Conservation (phyloP, 352 stramenopile species). For the Pythium dissimile region DNA sequence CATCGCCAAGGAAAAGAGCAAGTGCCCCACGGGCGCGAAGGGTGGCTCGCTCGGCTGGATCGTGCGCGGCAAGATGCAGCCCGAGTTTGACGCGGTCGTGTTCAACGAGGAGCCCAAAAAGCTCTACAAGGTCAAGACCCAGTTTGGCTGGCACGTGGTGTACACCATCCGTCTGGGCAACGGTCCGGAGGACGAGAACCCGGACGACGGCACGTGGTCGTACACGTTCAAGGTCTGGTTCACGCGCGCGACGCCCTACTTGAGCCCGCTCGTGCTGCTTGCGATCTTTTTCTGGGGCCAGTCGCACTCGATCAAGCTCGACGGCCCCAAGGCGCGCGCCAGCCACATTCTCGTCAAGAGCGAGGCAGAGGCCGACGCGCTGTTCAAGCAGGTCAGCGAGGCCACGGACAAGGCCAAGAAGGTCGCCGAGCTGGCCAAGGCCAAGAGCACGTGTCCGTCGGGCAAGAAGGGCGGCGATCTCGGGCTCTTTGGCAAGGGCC, state of each 20-base stretch:
- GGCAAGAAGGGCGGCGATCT: constrained; percentile 63
- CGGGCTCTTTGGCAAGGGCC: constrained; percentile 60
- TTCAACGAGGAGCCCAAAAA: constrained; percentile 26
- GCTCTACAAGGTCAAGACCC: constrained; percentile 38
- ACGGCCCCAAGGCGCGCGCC: constrained; percentile 42
- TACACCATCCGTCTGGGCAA: constrained; percentile 29
- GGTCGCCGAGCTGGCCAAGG: constrained; percentile 66
- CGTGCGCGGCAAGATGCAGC: constrained; percentile 30
- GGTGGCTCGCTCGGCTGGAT: constrained; percentile 32
- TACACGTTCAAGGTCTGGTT: constrained; percentile 22
- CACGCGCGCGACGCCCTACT: constrained; percentile 18
- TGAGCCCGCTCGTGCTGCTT: constrained; percentile 23
- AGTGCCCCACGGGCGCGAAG: constrained; percentile 26
- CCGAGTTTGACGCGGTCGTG: constrained; percentile 31
- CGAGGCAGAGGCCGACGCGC: constrained; percentile 54
- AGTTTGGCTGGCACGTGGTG: constrained; percentile 40
- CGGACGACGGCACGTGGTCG: constrained; percentile 17
- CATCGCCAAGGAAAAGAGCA: constrained; percentile 29
- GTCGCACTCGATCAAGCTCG: constrained; percentile 14
- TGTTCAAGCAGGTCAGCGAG: constrained; percentile 48
- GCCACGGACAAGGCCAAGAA: constrained; percentile 49
- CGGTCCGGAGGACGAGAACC: constrained; percentile 19
- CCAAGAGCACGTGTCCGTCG: constrained; percentile 71
- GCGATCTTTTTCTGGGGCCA: constrained; percentile 25
- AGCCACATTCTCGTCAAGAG: constrained; percentile 82